Percentiles rank a stretch among this genome's conserved stretches.
These are phyloP conservation scores for Metschnikowia shivogae DNA, from an alignment of 805 yeast genomes.

Conservation along the genomic window DNA sequence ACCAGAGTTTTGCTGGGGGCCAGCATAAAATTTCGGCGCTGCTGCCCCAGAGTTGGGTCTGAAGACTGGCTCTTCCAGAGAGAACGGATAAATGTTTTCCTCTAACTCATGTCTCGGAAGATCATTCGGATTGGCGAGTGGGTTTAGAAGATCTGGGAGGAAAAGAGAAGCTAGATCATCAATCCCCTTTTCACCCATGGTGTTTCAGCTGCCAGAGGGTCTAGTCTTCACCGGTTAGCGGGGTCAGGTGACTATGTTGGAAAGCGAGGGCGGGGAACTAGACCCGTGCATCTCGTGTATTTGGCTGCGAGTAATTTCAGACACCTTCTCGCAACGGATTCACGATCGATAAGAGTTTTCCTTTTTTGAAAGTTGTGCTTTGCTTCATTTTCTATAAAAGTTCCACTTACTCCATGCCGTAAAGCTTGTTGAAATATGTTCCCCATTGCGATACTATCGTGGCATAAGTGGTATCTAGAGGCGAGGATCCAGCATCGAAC, in stretches of 20 bases:
- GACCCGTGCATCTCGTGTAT: background rate
- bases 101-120: slow-evolving; percentile 1
- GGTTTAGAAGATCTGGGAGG: slow-evolving; percentile 37
- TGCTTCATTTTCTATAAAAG: background rate
- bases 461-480: slow-evolving; percentile 14
- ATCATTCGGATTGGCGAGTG: slow-evolving; percentile 7
- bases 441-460: slow-evolving; percentile 24
- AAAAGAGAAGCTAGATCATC: slow-evolving; percentile 42
- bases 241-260: slow-evolving; percentile 1
- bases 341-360: too few relatives aligned
- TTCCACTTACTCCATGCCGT: slow-evolving; percentile 27
- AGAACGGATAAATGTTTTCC: slow-evolving; percentile 1
- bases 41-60: background rate
- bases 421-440: slow-evolving; percentile 27
- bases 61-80: background rate
- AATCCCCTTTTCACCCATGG: slow-evolving; percentile 20
- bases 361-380: too few relatives aligned
- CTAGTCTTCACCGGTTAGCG: background rate
- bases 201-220: background rate
- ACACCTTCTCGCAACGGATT: background rate
- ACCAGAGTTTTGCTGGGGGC: background rate
- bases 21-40: background rate
- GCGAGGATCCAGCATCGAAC: slow-evolving; percentile 1
- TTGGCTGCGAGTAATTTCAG: too few relatives aligned
- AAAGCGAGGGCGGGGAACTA: background rate